These are phyloP conservation scores for Poronia punctata DNA, from an alignment of 495 filamentous ascomycete species.

Conservation along the genomic window DNA sequence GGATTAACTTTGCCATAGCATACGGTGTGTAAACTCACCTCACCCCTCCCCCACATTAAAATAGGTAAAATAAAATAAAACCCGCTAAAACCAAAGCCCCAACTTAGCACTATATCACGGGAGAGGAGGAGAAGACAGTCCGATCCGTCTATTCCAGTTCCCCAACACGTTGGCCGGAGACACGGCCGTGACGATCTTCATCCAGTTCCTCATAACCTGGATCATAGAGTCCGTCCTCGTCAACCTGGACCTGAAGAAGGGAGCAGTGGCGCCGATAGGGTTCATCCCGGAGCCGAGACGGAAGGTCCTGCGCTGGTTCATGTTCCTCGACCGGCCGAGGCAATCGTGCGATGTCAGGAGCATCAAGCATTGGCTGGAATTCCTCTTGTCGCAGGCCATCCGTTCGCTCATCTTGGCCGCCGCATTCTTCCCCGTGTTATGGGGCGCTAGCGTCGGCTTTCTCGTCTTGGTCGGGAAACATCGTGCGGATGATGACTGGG, in stretches of 20 bases:
- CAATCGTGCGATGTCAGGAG: conserved; percentile 18
- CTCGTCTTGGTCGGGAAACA: conserved; percentile 25
- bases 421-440: conserved; percentile 23
- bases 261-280: conserved; percentile 32
- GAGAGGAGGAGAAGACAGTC: conserved; percentile 12
- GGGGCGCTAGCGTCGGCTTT: conserved; percentile 35
- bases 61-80: no score
- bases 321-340: conserved; percentile 27
- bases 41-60: background rate
- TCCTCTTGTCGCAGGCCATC: conserved; percentile 19
- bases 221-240: conserved; percentile 27
- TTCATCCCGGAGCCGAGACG: conserved; percentile 25
- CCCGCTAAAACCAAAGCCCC: no score
- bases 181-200: conserved; percentile 23
- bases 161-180: conserved; percentile 39
- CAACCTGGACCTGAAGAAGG: conserved; percentile 29
- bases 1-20: conserved; percentile 39
- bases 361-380: conserved; percentile 21
- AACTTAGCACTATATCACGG: conserved; percentile 22
- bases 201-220: conserved; percentile 26
- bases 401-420: conserved; percentile 25
- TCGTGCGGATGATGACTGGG: conserved; percentile 12
- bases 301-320: conserved; percentile 28
- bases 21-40: conserved; percentile 25
- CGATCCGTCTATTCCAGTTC: conserved; percentile 34